These are phyloP conservation scores for Zalaria sp. DNA, from an alignment of 2,329 filamentous ascomycete genomes.

Conservation along the genomic window DNA sequence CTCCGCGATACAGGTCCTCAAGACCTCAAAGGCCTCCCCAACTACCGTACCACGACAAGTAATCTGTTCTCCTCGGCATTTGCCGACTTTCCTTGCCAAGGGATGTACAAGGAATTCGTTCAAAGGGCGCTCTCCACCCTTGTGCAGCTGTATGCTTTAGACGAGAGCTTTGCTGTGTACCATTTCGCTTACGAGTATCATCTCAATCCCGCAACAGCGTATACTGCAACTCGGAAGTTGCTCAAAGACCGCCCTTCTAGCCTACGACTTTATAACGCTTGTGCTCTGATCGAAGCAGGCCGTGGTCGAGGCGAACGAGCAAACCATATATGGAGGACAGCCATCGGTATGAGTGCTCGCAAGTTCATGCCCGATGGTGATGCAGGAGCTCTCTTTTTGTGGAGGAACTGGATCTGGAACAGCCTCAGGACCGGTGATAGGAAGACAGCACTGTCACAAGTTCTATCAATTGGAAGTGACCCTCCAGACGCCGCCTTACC, in stretches of 20 bases:
- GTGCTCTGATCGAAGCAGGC: conserved; percentile 55
- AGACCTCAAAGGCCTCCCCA: conserved; percentile 5
- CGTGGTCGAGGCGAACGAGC: conserved; percentile 45
- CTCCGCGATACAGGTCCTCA: no score
- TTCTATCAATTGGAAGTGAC: conserved; percentile 17
- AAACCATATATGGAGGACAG: conserved; percentile 51
- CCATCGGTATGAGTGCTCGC: conserved; percentile 40
- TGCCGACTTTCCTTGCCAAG: not conserved
- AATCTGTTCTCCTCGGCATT: not conserved
- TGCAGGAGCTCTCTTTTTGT: conserved; percentile 32
- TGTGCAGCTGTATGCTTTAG: conserved; percentile 24
- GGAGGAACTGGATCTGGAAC: conserved; percentile 54
- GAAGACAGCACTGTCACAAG: conserved; percentile 16
- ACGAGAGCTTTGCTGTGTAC: conserved; percentile 50
- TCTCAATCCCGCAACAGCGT: conserved; percentile 38
- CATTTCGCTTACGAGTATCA: conserved; percentile 52
- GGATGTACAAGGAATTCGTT: not conserved
- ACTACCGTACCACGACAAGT: not conserved
- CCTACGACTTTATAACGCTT: conserved; percentile 61
- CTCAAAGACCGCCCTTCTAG: conserved; percentile 55
- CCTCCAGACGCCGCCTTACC: no score
- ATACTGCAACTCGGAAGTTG: conserved; percentile 58
- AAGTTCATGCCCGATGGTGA: conserved; percentile 9
- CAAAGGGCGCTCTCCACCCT: conserved; percentile 44
- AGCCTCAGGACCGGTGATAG: conserved; percentile 36